A percentile compares a stretch with the other conserved stretches of the same genome.
phyloP scores from a whole-genome alignment of 2,329 filamentous ascomycete genomes.

The Aspergillus pseudoviridinutans region DNA sequence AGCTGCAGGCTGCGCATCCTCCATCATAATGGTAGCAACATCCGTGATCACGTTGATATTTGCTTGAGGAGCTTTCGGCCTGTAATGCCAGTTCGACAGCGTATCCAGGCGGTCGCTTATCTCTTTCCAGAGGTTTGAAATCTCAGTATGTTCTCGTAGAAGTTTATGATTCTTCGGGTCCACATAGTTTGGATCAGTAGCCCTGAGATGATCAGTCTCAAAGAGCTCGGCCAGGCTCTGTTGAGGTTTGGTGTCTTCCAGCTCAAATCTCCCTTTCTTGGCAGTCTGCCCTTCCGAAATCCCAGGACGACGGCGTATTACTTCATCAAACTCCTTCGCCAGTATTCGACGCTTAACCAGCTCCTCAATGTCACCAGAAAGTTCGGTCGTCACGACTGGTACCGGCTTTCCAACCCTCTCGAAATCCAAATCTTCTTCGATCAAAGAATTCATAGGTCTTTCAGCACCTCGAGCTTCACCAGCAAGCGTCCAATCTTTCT shows the following conservation, averaged over 20 bases:
- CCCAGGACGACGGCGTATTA: constrained; percentile 75
- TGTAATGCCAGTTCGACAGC: constrained; percentile 92
- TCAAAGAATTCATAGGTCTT: constrained; percentile 82
- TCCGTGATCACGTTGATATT: constrained; percentile 82
- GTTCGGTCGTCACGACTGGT: constrained; percentile 85
- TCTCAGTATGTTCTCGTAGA: constrained; percentile 75
- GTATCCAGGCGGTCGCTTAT: constrained; percentile 78
- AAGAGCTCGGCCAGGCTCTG: constrained; percentile 89
- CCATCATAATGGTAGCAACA: constrained; percentile 87
- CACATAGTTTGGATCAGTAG: constrained; percentile 73
- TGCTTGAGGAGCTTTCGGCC: constrained; percentile 78
- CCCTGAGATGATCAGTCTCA: constrained; percentile 83
- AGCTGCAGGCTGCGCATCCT: constrained; percentile 86
- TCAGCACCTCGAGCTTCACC: constrained; percentile 82
- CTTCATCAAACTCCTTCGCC: constrained; percentile 86
- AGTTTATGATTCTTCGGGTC: constrained; percentile 79
- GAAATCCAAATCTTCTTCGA: constrained; percentile 94
- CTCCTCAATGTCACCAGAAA: constrained; percentile 86
- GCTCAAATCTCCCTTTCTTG: constrained; percentile 69
- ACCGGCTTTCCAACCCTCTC: constrained; percentile 93
- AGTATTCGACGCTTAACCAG: constrained; percentile 92
- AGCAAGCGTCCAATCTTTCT: constrained; percentile 83
- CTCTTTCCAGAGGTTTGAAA: constrained; percentile 77
- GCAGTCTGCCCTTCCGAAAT: constrained; percentile 60
- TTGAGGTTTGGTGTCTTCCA: constrained; percentile 83